phyloP scores from a whole-genome alignment of 1,284 basidiomycete species.

The Papiliotrema laurentii region DNA sequence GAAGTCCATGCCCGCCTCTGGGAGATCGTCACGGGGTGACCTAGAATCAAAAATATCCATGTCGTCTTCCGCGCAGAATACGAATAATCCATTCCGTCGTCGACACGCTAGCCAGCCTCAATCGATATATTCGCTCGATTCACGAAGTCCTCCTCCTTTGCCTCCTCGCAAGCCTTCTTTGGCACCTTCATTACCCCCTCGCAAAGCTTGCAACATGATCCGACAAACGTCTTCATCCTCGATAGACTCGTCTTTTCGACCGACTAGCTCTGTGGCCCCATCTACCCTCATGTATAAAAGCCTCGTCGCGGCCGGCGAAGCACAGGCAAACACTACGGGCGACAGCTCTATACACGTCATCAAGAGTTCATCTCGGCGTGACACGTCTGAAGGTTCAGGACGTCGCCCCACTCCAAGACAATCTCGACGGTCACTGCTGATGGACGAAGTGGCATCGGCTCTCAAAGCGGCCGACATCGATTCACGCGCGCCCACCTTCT shows the following conservation, averaged over 20 bases:
- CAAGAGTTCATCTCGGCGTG: not conserved
- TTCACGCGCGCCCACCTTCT: not conserved
- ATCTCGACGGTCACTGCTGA: not conserved
- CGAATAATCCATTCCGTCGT: not conserved
- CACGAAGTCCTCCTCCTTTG: not conserved
- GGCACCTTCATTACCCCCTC: not conserved
- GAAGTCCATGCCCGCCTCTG: too few relatives aligned
- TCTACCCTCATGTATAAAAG: not conserved
- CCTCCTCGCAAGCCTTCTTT: not conserved
- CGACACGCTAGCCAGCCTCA: not conserved
- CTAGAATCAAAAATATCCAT: too few relatives aligned
- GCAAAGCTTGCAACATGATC: too few relatives aligned
- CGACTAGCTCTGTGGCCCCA: not conserved
- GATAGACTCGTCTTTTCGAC: not conserved
- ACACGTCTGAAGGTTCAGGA: too few relatives aligned
- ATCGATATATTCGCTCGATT: not conserved
- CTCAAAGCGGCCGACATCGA: not conserved
- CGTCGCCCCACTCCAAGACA: too few relatives aligned
- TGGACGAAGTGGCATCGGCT: not conserved
- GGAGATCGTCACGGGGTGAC: too few relatives aligned
- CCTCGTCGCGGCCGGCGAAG: not conserved
- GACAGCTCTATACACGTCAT: not conserved
- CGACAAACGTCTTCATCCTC: not conserved
- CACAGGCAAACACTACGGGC: not conserved
- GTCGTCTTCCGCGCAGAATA: too few relatives aligned